Percentiles rank a stretch among this genome's conserved stretches.
Conservation (phyloP, 306 rosid genomes). For the Castanopsis chinensis region DNA sequence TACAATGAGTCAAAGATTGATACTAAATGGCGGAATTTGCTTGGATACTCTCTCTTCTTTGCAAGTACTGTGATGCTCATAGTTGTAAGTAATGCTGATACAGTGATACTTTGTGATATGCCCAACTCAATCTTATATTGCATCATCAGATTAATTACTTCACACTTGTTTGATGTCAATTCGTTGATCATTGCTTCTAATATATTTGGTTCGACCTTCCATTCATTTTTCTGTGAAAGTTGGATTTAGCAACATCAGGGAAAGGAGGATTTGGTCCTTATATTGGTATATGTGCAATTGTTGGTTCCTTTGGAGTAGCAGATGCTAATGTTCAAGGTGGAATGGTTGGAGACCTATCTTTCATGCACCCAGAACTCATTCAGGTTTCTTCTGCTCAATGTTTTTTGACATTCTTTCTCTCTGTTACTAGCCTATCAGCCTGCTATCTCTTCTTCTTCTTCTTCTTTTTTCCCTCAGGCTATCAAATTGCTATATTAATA, state of each 20-base stretch:
- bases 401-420: not conserved
- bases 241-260: constrained; percentile 68
- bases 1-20: constrained; percentile 60
- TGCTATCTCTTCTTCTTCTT: not conserved
- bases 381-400: constrained; percentile 44
- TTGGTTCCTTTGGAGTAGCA: constrained; percentile 64
- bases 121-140: not conserved
- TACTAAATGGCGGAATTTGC: constrained; percentile 62
- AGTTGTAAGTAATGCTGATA: constrained; percentile 49
- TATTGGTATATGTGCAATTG: constrained; percentile 52
- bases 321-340: constrained; percentile 83
- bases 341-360: constrained; percentile 68
- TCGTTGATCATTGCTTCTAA: not conserved
- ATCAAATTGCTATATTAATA: not conserved
- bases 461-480: not conserved
- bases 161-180: not conserved
- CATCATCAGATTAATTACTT: not conserved
- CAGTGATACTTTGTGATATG: not conserved
- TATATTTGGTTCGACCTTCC: too few relatives aligned
- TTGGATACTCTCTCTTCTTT: constrained; percentile 62
- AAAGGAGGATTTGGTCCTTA: constrained; percentile 63
- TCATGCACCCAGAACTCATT: constrained; percentile 71
- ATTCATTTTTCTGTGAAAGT: constrained; percentile 32
- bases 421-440: not conserved
- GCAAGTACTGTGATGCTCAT: constrained; percentile 54